Percentiles rank a stretch among this genome's conserved stretches.
Conservation (phyloP, 202 grass and related monocot species). For the Hordeum pubiflorum region DNA sequence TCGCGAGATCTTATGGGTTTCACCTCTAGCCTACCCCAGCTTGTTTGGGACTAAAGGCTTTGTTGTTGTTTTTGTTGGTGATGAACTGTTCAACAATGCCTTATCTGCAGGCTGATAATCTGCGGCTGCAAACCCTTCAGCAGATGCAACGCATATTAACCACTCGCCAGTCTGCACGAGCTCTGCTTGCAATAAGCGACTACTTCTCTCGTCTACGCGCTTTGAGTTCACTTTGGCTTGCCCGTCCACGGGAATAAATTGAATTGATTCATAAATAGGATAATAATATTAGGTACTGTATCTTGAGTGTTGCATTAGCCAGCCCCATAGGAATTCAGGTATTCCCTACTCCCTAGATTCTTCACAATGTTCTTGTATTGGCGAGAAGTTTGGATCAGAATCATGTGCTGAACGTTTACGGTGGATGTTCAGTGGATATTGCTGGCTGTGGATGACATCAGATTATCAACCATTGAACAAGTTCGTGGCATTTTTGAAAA, state of each 20-base stretch:
- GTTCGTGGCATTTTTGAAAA: constrained; percentile 28
- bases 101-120: constrained; percentile 76
- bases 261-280: constrained; percentile 35
- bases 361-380: constrained; percentile 29
- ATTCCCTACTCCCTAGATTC: constrained; percentile 14
- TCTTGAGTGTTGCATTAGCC: constrained; percentile 21
- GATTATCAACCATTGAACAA: constrained; percentile 21
- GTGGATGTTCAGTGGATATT: constrained; percentile 9
- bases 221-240: constrained; percentile 84
- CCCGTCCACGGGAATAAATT: constrained; percentile 68
- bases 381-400: not conserved
- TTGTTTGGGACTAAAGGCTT: too few species aligned
- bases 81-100: constrained; percentile 12
- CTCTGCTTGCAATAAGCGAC: constrained; percentile 79
- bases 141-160: constrained; percentile 90
- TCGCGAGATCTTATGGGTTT: too few species aligned
- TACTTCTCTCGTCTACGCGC: constrained; percentile 74
- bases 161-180: constrained; percentile 71
- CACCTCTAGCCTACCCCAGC: too few species aligned
- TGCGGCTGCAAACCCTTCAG: constrained; percentile 79
- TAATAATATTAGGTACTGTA: constrained; percentile 10
- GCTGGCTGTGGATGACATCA: not conserved
- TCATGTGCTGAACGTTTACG: not conserved
- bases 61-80: too few species aligned
- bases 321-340: constrained; percentile 17